phyloP scores from a whole-genome alignment of 1,139 yeast genomes.

The Geotrichum aggregatum region DNA sequence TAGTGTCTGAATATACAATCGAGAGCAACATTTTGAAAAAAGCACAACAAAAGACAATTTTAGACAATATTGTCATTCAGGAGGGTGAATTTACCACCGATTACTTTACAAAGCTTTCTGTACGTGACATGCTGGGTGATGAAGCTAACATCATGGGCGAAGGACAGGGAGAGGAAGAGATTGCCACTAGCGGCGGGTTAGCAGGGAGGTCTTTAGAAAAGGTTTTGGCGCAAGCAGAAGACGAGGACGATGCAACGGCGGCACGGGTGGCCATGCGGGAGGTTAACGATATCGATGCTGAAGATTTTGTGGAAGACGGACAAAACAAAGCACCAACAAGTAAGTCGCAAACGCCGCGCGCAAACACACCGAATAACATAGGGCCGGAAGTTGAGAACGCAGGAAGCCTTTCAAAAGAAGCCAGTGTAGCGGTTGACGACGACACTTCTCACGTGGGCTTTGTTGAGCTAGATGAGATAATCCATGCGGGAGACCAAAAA shows the following conservation, averaged over 20 bases:
- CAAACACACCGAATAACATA: constrained; percentile 14
- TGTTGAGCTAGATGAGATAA: no score
- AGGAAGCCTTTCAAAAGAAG: constrained; percentile 9
- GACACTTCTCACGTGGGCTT: no score
- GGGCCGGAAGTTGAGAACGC: constrained; percentile 16
- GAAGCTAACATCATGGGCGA: constrained; percentile 41
- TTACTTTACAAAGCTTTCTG: constrained; percentile 83
- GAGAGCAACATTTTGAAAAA: constrained; percentile 91
- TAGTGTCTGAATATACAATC: constrained; percentile 93
- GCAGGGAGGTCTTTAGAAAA: constrained; percentile 54
- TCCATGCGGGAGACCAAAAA: neutral
- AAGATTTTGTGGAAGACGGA: constrained; percentile 64
- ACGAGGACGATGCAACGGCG: constrained; percentile 91
- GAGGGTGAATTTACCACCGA: constrained; percentile 98
- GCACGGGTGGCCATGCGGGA: constrained; percentile 87
- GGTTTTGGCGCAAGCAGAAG: constrained; percentile 89
- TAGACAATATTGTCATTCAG: constrained; percentile 94
- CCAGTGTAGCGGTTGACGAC: constrained; percentile 14
- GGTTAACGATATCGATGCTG: constrained; percentile 66
- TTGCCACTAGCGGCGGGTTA: constrained; percentile 31
- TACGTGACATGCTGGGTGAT: constrained; percentile 79
- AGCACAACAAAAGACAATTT: constrained; percentile 91
- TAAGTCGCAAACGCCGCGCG: constrained; percentile 9
- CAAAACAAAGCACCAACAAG: constrained; percentile 7
- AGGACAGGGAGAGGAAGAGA: constrained; percentile 40